Percentiles rank a stretch among this genome's conserved stretches.
phyloP scores from a whole-genome alignment of 495 filamentous ascomycete genomes.

The Ramalina intermedia region DNA sequence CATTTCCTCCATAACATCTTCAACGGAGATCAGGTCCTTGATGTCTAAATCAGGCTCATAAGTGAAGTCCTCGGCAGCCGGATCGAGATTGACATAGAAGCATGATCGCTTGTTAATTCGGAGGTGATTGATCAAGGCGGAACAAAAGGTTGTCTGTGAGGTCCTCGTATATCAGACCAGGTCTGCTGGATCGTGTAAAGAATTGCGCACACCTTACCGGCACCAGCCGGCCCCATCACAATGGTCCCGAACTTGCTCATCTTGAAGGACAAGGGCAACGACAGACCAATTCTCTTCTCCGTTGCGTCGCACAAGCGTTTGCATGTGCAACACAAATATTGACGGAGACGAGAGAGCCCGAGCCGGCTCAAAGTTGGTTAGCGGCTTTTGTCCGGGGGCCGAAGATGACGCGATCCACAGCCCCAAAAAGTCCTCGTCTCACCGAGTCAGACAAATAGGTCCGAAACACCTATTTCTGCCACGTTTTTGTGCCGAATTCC shows the following conservation, averaged over 20 bases:
- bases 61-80: slow-evolving; percentile 81
- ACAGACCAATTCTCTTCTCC: not conserved
- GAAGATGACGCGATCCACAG: no score
- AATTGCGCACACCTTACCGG: slow-evolving; percentile 51
- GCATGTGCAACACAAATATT: no score
- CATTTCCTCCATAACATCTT: slow-evolving; percentile 98
- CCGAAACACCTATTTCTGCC: no score
- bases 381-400: no score
- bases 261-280: slow-evolving; percentile 6
- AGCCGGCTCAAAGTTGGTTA: no score
- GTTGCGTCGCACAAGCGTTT: no score
- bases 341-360: no score
- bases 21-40: slow-evolving; percentile 85
- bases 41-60: slow-evolving; percentile 94
- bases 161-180: not conserved
- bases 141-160: slow-evolving; percentile 77
- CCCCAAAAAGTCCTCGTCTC: no score
- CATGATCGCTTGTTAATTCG: slow-evolving; percentile 75
- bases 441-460: no score
- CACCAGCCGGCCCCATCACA: slow-evolving; percentile 85
- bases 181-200: not conserved
- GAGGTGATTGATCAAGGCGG: slow-evolving; percentile 81
- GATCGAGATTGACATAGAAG: slow-evolving; percentile 97
- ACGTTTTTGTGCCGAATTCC: no score
- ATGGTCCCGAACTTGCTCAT: slow-evolving; percentile 96